Evolutionary conservation across 176 grass and related monocot genomes (phyloP), one percentile per base, ranked within the genome.

Genomic region (Musa beccarii): DNA sequence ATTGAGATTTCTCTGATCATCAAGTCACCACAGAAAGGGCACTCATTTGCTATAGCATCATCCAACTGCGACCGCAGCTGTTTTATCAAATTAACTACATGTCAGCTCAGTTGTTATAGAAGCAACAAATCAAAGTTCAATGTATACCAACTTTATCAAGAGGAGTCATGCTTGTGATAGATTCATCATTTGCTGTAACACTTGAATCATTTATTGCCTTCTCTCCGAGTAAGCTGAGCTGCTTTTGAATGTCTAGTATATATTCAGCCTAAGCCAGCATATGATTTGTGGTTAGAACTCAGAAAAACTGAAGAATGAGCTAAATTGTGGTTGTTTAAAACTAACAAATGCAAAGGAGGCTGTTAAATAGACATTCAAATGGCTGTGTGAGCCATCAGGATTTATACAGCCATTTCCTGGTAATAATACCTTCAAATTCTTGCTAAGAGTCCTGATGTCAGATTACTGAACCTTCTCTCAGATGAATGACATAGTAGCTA

Each of bases 1-100:
- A 87, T 55, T 54, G 90, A 87, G 23, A 94, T 87, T 75, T 98
- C 95, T 71, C 84, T 93, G 79, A 98, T 98, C 95, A 98, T 98
- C 56, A 98, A 71, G 68, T 93, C 95, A 2, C 95, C 95, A 17
- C 95, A 98, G 69, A 98, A 98, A 56, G 90, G 86, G 51, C 95
- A 98, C 76, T 98, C 88, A 12, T 90, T 98, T 17, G 88, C 95
- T 26, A 99, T 84, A 29, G 90, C 95, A 80, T 94, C 95, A 71
- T 99, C 95, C 68, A 99, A 71, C 65, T 89, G 95, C 0, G 80
- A 87, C 74, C 95, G 85, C 79, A 99, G 79, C 95, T 99, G 83
- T 80, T 52, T 70, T 63, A 79, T 64, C 52, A n/a, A 64, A 20
- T 21, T 54, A 69, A 49, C 3, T 69, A 19, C 14, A 43, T 54